phyloP scores from a whole-genome alignment of 257 asterid species.

The Primulina eburnea region DNA sequence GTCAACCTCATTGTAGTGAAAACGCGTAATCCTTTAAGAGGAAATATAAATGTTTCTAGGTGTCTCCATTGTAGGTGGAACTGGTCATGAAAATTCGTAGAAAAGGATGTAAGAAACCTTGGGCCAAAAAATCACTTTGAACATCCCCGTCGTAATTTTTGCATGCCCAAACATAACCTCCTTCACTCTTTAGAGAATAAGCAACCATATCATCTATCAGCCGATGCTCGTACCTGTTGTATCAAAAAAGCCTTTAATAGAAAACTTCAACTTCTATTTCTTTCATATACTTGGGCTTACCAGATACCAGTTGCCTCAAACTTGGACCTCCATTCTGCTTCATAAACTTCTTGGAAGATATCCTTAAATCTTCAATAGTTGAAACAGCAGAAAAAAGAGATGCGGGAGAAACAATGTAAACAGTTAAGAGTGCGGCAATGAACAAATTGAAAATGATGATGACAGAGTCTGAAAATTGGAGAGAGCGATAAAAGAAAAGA shows the following conservation, averaged over 20 bases:
- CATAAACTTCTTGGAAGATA: slow-evolving; percentile 94
- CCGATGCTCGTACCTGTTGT: slow-evolving; percentile 90
- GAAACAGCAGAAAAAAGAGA: slow-evolving; percentile 14
- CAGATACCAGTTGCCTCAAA: slow-evolving; percentile 88
- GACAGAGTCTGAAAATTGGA: slow-evolving; percentile 16
- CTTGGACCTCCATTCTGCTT: slow-evolving; percentile 75
- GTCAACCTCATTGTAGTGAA: slow-evolving; percentile 16
- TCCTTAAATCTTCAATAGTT: slow-evolving; percentile 71
- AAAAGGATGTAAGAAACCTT: slow-evolving; percentile 48
- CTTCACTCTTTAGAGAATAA: slow-evolving; percentile 92
- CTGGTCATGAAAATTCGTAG: not conserved
- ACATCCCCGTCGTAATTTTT: slow-evolving; percentile 98
- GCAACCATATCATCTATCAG: slow-evolving; percentile 99
- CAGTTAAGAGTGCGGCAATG: not conserved
- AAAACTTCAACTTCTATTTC: not conserved
- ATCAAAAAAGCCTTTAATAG: not conserved
- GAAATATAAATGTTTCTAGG: not conserved
- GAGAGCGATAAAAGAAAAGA: slow-evolving; percentile 10
- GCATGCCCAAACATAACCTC: slow-evolving; percentile 99
- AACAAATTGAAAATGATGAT: not conserved
- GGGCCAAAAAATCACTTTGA: slow-evolving; percentile 97
- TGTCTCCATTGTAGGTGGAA: not conserved
- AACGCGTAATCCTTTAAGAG: not conserved
- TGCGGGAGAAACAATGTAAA: slow-evolving; percentile 2
- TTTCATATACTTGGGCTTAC: slow-evolving; percentile 35